Evolutionary conservation across 352 stramenopile species (phyloP), one percentile per base, ranked within the genome.

Genomic region (Phytopythium sindhum): DNA sequence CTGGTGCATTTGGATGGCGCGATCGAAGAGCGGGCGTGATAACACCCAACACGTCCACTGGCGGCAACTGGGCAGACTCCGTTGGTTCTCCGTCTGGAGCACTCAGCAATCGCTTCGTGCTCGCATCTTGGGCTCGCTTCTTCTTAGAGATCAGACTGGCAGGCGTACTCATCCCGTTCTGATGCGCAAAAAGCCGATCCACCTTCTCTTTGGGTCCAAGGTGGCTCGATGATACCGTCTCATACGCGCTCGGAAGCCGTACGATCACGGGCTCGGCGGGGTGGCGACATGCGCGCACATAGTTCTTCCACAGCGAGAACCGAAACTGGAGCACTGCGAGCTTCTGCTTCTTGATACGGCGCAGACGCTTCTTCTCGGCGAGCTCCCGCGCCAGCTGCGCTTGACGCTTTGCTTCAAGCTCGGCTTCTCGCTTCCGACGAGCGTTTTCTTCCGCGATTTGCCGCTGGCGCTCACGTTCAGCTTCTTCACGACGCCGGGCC

Each of bases 251-350:
- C 7, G 26, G 4, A 29, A 61, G 56, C 7, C 26, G 29, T 3
- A 61, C 56, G 5, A 15, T 24, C 2, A 21, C 19, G 31, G 74
- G 75, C 0, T 69, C 67, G 52, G 72, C 66, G 24, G 74, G 57
- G 21, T 75, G 61, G 53, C 84, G 84, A 26, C 79, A 84, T 11
- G 61, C 63, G n/a, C 66, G 61, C n/a, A 79, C 70, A 67, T 89
- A 92, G 44, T 84, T 88, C 48, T 72, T 81, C 86, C 86, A 94
- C 37, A 74, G 44, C 21, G 80, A 72, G 23, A 94, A 77, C 39
- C 66, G 80, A 23, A 94, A 60, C 52, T 82, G 77, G 28, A 91
- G 42, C 2, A 89, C 51, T 9, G 81, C 81, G 10, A 81, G 67
- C 7, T 63, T 74, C 52, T 89, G 75, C 67, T 90, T 86, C 47